Evolutionary conservation across 2,329 filamentous ascomycete species (phyloP), one percentile per base, ranked within the genome.

Genomic region (Cercospora sojina): DNA sequence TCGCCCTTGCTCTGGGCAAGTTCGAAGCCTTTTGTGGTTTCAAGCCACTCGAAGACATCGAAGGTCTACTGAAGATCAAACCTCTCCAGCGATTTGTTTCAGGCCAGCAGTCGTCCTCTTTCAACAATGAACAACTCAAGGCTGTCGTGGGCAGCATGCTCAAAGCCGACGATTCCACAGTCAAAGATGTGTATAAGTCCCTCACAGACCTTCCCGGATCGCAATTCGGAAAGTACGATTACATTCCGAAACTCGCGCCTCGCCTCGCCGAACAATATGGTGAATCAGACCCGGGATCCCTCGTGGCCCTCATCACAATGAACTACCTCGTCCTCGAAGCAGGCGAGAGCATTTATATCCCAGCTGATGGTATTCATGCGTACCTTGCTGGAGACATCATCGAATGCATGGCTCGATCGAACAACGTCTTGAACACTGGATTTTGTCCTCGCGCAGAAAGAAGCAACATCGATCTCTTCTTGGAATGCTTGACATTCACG

Each of bases 1-100:
- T 93, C 62, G 90, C 90, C 0, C 81, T 93, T 1, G 90, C 90
- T 0, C 79, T 93, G 0, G 83, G 85, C 12, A 85, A 87, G 23
- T 93, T 93, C 72, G 90, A 93, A 76, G 87, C 90, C 0, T 93
- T 93, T 71, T 88, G 87, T 9, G 90, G 90, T 5, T 93, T 88
- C 81, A 92, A 91, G 74, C 87, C 89, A 0, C 79, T 90, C 0
- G 74, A 78, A 9, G 81, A 88, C 2, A 88, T 93, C 65, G 78
- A 86, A 32, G 74, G 80, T 0, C 78, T 92, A 1, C 83, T 92
- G 73, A 64, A 84, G 47, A 78, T 90, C 27, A 79, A 84, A 29
- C 81, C 83, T 3, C 79, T 90, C 0, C 79, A 84, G 56, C 77
- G 78, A 1, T 89, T 88, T 73, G 74, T 87, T 0, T 86, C 85